Conservation (phyloP, 2,329 filamentous ascomycete genomes). For the Remersonia thermophila region DNA sequence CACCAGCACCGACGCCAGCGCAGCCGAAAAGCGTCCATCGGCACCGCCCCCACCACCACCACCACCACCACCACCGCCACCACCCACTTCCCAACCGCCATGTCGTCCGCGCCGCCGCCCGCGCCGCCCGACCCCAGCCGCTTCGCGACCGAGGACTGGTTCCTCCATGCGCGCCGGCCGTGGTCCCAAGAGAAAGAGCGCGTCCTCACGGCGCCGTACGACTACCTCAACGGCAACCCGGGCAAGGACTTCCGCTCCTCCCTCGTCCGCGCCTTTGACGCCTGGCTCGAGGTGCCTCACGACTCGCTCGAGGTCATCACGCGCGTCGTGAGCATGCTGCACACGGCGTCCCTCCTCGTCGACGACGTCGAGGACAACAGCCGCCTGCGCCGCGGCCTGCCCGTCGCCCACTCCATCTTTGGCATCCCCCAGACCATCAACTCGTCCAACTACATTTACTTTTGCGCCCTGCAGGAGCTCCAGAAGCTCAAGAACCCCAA, state of each 20-base stretch:
- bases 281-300: constrained; percentile 62
- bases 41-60: constrained; percentile 13
- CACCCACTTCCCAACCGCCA: constrained; percentile 24
- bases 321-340: constrained; percentile 70
- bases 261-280: constrained; percentile 70
- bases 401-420: constrained; percentile 75
- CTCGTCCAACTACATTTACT: constrained; percentile 82
- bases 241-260: constrained; percentile 77
- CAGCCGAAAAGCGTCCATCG: constrained; percentile 20
- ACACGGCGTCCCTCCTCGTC: constrained; percentile 70
- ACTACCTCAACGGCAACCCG: constrained; percentile 66
- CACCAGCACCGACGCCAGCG: constrained; percentile 18
- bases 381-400: constrained; percentile 61
- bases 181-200: constrained; percentile 69
- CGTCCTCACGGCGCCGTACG: constrained; percentile 64
- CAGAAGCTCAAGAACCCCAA: constrained; percentile 57
- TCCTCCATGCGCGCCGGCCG: constrained; percentile 36
- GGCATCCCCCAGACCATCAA: constrained; percentile 84
- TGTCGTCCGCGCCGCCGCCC: constrained; percentile 24
- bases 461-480: constrained; percentile 64
- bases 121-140: constrained; percentile 37
- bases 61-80: constrained; percentile 15
- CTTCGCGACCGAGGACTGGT: constrained; percentile 43
- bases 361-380: constrained; percentile 79
- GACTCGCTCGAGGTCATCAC: constrained; percentile 63